These are phyloP conservation scores for Aspergillus campestris DNA, from an alignment of 495 filamentous ascomycete species.

Conservation along the genomic window DNA sequence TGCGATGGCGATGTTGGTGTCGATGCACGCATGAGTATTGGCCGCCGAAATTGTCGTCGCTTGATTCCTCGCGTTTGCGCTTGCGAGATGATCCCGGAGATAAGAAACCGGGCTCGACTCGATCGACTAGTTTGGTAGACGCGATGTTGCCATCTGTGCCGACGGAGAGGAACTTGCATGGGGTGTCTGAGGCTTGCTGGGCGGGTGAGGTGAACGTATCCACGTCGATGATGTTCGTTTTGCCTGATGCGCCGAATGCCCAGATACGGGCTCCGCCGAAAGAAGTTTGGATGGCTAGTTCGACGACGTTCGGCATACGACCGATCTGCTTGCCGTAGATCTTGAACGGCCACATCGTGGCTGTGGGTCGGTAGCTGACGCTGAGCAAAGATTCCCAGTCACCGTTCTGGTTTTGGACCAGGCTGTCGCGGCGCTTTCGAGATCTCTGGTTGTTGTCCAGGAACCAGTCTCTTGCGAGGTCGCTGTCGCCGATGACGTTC, in stretches of 20 bases:
- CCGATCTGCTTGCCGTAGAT: conserved; percentile 38
- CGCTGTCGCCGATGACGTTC: conserved; percentile 30
- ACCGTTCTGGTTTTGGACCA: conserved; percentile 29
- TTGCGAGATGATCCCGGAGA: conserved; percentile 16
- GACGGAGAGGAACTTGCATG: conserved; percentile 20
- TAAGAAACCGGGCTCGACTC: conserved; percentile 1
- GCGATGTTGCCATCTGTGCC: conserved; percentile 22
- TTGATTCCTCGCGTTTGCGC: conserved; percentile 18
- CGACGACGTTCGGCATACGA: conserved; percentile 26
- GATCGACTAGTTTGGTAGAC: conserved; percentile 11
- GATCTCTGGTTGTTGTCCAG: conserved; percentile 19
- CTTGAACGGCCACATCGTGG: conserved; percentile 36
- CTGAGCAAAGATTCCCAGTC: conserved; percentile 35
- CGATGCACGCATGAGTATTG: conserved; percentile 8
- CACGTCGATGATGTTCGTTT: conserved; percentile 27
- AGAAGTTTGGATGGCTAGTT: conserved; percentile 27
- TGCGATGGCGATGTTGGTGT: neutral
- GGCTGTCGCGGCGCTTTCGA: conserved; percentile 22
- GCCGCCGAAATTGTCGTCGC: conserved; percentile 16
- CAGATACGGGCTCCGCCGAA: conserved; percentile 31
- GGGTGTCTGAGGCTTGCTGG: conserved; percentile 5
- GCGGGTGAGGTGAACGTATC: conserved; percentile 22
- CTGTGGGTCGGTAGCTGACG: conserved; percentile 25
- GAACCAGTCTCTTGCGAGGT: conserved; percentile 28
- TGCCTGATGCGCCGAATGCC: conserved; percentile 28